phyloP scores from a whole-genome alignment of 2,329 filamentous ascomycete genomes.

The Neofusicoccum ribis region DNA sequence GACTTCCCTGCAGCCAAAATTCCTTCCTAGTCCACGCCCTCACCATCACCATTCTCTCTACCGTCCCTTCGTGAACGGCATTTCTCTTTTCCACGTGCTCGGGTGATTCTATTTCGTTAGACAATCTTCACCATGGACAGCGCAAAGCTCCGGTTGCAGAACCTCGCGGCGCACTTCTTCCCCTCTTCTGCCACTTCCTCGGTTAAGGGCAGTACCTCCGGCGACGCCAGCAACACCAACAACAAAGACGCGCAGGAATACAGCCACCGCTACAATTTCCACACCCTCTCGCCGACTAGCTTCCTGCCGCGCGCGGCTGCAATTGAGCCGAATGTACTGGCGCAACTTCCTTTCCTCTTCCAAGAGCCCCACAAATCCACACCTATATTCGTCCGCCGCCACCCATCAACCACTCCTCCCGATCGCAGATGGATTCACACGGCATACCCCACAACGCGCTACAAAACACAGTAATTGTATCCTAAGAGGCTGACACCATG shows the following conservation, averaged over 20 bases:
- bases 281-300: conserved; percentile 81
- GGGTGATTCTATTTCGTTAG: background rate
- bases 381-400: background rate
- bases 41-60: background rate
- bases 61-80: background rate
- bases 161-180: conserved; percentile 39
- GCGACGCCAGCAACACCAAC: conserved; percentile 35
- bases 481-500: background rate
- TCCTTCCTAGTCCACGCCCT: background rate
- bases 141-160: conserved; percentile 32
- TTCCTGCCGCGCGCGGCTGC: conserved; percentile 83
- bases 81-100: background rate
- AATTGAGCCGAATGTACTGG: conserved; percentile 74
- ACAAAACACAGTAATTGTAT: too few species aligned
- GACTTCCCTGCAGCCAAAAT: background rate
- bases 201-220: conserved; percentile 33
- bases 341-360: background rate
- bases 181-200: conserved; percentile 27
- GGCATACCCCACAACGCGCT: too few species aligned
- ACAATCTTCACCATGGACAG: background rate
- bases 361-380: too few species aligned
- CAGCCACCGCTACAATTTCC: conserved; percentile 60
- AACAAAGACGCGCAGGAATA: conserved; percentile 38
- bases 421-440: too few species aligned
- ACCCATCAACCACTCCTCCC: background rate